Percentiles rank a stretch among this genome's conserved stretches.
These are phyloP conservation scores for Penicillium canariense DNA, from an alignment of 495 filamentous ascomycete species.

Conservation along the genomic window DNA sequence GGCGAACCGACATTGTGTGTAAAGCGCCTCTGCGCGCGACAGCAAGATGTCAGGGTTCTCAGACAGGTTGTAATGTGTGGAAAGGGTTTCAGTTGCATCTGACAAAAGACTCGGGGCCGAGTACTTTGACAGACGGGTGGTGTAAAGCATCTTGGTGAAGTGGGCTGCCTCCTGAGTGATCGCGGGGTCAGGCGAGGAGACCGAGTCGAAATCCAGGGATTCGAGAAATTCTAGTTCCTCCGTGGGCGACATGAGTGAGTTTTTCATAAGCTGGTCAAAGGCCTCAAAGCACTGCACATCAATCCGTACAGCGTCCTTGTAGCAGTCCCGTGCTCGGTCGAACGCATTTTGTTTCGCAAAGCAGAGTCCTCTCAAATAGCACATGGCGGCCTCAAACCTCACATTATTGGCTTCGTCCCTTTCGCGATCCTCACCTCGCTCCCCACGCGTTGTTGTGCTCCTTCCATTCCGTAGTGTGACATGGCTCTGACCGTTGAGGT, in stretches of 20 bases:
- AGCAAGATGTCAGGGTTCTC: constrained; percentile 89
- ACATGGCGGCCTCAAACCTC: constrained; percentile 94
- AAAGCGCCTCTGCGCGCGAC: constrained; percentile 86
- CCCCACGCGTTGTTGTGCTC: constrained; percentile 42
- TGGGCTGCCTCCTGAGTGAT: constrained; percentile 79
- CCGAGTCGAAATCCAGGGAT: constrained; percentile 84
- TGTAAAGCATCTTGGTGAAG: constrained; percentile 96
- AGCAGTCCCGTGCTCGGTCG: constrained; percentile 95
- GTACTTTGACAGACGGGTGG: constrained; percentile 94
- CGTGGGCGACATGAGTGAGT: constrained; percentile 93
- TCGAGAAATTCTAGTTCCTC: constrained; percentile 94
- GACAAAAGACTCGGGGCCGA: constrained; percentile 80
- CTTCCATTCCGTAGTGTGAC: constrained; percentile 50
- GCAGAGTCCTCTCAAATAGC: constrained; percentile 88
- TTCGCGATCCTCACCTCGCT: constrained; percentile 62
- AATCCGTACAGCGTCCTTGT: constrained; percentile 93
- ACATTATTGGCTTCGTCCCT: constrained; percentile 67
- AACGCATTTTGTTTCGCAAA: constrained; percentile 98
- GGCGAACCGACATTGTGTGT: constrained; percentile 90
- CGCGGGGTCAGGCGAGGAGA: constrained; percentile 59
- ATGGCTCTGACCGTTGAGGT: constrained; percentile 50
- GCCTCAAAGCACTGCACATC: constrained; percentile 99
- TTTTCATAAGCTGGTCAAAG: constrained; percentile 96
- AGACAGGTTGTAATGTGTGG: constrained; percentile 87
- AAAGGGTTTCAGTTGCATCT: constrained; percentile 83